Percentiles rank a stretch among this genome's conserved stretches.
These are phyloP conservation scores for Lentinula boryana DNA, from an alignment of 768 basidiomycete genomes.

Conservation along the genomic window DNA sequence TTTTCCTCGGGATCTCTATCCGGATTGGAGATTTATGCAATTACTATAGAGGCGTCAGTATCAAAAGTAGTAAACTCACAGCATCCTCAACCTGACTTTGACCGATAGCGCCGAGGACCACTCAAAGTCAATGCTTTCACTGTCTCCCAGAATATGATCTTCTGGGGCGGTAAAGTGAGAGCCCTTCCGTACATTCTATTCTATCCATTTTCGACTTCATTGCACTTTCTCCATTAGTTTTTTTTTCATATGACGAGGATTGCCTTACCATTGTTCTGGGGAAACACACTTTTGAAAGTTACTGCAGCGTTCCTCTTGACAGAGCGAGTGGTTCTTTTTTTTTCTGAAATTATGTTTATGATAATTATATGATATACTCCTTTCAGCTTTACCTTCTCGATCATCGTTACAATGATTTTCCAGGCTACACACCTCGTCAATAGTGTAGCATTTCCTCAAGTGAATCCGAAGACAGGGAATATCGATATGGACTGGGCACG, in stretches of 20 bases:
- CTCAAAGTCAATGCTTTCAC: not conserved
- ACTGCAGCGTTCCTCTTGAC: not conserved
- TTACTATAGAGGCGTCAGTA: not conserved
- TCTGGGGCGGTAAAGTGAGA: not conserved
- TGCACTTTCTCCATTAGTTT: not conserved
- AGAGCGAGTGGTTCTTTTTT: not conserved
- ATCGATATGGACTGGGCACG: slow-evolving; percentile 1
- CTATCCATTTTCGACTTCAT: not conserved
- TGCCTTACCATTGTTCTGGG: not conserved
- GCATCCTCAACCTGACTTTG: not conserved
- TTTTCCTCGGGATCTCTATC: not conserved
- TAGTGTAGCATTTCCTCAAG: not conserved
- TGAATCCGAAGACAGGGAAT: not conserved
- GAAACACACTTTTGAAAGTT: not conserved
- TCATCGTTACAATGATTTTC: not conserved
- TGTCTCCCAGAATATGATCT: not conserved
- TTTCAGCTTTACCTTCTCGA: not conserved
- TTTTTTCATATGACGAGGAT: not conserved
- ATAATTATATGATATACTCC: not conserved
- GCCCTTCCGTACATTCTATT: not conserved
- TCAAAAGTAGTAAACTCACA: not conserved
- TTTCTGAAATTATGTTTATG: not conserved
- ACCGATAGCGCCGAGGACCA: not conserved
- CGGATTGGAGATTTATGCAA: not conserved
- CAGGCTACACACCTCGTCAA: not conserved